A percentile compares a stretch with the other conserved stretches of the same genome.
Conservation (phyloP, 768 basidiomycete species). For the Suillus alpinus region DNA sequence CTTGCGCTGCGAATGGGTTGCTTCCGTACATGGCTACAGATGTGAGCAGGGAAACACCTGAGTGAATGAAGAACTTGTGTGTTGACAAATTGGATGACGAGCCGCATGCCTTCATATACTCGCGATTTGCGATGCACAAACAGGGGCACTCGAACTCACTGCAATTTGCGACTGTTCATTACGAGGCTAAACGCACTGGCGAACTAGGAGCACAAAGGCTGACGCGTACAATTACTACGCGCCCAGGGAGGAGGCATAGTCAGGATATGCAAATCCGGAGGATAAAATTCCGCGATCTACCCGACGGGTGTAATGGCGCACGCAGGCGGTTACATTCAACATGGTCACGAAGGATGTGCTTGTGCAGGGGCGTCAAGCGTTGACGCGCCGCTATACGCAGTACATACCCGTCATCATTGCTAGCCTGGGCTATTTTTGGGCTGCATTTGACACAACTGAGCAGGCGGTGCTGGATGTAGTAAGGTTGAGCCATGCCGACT, state of each 20-base stretch:
- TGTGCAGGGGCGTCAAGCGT: background rate
- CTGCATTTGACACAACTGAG: background rate
- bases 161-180: background rate
- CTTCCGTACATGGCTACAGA: conserved; percentile 21
- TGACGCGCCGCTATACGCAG: conserved; percentile 4
- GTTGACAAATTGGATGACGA: background rate
- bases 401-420: background rate
- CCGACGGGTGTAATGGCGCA: background rate
- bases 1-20: conserved; percentile 28
- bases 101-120: conserved; percentile 2
- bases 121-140: background rate
- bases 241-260: too few relatives aligned
- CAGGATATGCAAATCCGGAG: background rate
- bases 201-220: background rate
- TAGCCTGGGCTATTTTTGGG: background rate
- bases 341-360: background rate
- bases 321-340: background rate
- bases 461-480: background rate
- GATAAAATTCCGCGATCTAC: background rate
- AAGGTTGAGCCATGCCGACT: background rate
- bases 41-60: background rate
- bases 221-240: background rate
- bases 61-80: background rate
- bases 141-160: background rate
- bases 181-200: background rate